A percentile compares a stretch with the other conserved stretches of the same genome.
phyloP scores from a whole-genome alignment of 352 stramenopile genomes.

The Phytophthora podocarpi region DNA sequence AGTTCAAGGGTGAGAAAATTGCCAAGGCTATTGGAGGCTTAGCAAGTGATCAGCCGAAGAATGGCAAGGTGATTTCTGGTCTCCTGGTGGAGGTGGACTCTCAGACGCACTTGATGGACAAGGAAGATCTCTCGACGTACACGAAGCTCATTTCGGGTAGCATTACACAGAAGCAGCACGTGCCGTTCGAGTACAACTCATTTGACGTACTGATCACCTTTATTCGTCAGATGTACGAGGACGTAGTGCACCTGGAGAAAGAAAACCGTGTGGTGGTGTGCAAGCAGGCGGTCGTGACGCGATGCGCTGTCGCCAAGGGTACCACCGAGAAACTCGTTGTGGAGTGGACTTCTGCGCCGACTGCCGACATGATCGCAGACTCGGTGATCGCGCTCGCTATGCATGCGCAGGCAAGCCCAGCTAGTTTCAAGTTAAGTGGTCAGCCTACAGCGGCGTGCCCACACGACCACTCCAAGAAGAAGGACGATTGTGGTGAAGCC shows the following conservation, averaged over 20 bases:
- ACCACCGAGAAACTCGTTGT: constrained; percentile 59
- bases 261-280: constrained; percentile 73
- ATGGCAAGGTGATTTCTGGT: constrained; percentile 81
- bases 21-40: constrained; percentile 85
- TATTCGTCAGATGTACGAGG: constrained; percentile 86
- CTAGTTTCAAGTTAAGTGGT: constrained; percentile 81
- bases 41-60: constrained; percentile 74
- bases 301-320: constrained; percentile 34
- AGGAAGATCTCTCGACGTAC: constrained; percentile 86
- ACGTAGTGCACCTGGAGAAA: constrained; percentile 60
- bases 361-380: constrained; percentile 96
- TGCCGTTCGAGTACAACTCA: constrained; percentile 80
- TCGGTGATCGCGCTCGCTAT: constrained; percentile 96
- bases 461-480: constrained; percentile 79
- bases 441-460: constrained; percentile 77
- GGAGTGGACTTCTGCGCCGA: constrained; percentile 92
- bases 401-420: constrained; percentile 88
- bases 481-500: constrained; percentile 5
- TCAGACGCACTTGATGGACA: constrained; percentile 85
- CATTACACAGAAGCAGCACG: constrained; percentile 87
- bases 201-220: constrained; percentile 84
- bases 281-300: constrained; percentile 74
- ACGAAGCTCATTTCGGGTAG: constrained; percentile 82
- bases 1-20: constrained; percentile 90
- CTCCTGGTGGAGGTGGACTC: constrained; percentile 87